Conservation (phyloP, 495 filamentous ascomycete species). For the Tuber microsphaerosporum region DNA sequence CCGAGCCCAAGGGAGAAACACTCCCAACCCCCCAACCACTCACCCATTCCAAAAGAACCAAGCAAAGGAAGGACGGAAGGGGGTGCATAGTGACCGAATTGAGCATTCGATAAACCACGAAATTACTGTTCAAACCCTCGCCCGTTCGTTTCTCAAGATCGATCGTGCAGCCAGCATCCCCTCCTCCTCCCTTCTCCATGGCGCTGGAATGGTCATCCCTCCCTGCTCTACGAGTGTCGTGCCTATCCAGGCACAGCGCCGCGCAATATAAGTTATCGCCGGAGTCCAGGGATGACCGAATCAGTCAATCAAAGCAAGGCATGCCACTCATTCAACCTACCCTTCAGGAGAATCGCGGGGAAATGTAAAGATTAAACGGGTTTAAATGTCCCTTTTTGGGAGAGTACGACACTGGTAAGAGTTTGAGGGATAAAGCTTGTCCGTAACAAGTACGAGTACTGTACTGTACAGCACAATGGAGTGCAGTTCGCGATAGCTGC, state of each 20-base stretch:
- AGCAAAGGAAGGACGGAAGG: slow-evolving; percentile 1
- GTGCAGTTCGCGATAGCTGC: not conserved
- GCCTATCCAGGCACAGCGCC: not conserved
- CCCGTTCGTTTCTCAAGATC: not conserved
- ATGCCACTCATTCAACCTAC: not conserved
- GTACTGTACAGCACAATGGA: not conserved
- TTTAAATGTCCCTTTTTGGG: not conserved
- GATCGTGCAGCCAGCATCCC: not conserved
- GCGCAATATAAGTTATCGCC: not conserved
- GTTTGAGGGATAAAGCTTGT: not conserved
- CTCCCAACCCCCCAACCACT: not conserved
- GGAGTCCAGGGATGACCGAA: not conserved
- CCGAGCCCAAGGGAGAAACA: not conserved
- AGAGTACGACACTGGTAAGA: not conserved
- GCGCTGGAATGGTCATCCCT: not conserved
- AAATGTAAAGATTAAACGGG: not conserved
- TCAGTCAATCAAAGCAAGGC: not conserved
- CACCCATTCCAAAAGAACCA: not conserved
- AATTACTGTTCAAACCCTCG: not conserved
- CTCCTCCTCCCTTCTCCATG: not conserved
- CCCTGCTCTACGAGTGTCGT: not conserved
- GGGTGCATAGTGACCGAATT: not conserved
- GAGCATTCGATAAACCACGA: not conserved
- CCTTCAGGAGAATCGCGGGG: not conserved
- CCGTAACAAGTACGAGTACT: not conserved